Evolutionary conservation across 345 rosid genomes (phyloP), one percentile per base, ranked within the genome.

Genomic region (Eucalyptus tenuipes): DNA sequence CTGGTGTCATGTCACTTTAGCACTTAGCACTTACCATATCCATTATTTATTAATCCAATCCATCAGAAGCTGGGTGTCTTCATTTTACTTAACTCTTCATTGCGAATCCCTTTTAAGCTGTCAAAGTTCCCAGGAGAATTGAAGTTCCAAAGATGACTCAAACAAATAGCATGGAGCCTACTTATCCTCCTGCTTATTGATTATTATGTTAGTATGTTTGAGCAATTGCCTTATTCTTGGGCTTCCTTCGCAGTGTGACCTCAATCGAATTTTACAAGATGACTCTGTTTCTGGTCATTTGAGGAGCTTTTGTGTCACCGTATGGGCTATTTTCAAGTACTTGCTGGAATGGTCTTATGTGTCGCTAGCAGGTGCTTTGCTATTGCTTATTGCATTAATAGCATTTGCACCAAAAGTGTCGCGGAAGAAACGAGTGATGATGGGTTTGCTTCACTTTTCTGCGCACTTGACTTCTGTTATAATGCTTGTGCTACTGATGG

Each of bases 401-500:
- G 55, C 94, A 86, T 98, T 98, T 91, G 97, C 99, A 44, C 91
- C 99, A 49, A 97, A 98, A 92, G 88, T 93, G 88, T 94, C 99
- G 49, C 90, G 94, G 88, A 98, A 95, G 95, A 98, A 94, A 91
- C 94, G 95, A 85, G 92, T 90, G 48, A 14, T 96, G 33, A 95
- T 98, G 86, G 99, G 98, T 89, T 90, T 95, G 87, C 96, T 98
- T 89, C 99, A 98, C 94, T 97, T 97, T 89, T 90, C 93, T 86
- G 94, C 99, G 37, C 99, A 98, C 94, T 94, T 98, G 87, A 92
- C 96, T 68, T 94, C 99, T 31, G 99, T 99, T 88, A 88, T 97
- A 66, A 93, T 98, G 92, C 98, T 98, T 90, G 95, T 96, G 99
- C 89, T 98, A 95, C 94, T 98, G 88, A 85, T 98, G 93, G 99